Conservation (phyloP, 1,284 basidiomycete species). For the Coriolopsis trogii region DNA sequence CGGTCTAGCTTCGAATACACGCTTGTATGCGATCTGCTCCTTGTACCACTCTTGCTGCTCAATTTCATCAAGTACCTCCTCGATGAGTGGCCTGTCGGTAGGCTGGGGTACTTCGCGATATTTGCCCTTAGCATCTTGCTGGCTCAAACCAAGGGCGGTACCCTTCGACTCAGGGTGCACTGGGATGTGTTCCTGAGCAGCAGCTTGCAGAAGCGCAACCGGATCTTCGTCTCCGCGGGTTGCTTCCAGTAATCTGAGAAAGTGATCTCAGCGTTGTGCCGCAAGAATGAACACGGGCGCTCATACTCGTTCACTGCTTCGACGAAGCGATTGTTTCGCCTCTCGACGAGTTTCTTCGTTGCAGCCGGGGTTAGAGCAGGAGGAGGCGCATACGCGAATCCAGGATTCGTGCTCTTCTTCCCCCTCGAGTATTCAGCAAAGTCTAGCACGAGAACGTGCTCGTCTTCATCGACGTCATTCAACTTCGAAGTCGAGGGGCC, state of each 20-base stretch:
- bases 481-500: slow-evolving; percentile 15
- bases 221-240: slow-evolving; percentile 61
- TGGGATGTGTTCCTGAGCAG: slow-evolving; percentile 72
- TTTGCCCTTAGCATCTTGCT: slow-evolving; percentile 21
- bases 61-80: slow-evolving; percentile 61
- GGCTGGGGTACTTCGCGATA: slow-evolving; percentile 45
- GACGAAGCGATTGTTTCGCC: slow-evolving; percentile 68
- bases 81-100: slow-evolving; percentile 58
- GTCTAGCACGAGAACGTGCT: slow-evolving; percentile 76
- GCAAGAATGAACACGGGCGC: not conserved
- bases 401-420: slow-evolving; percentile 33
- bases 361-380: slow-evolving; percentile 58
- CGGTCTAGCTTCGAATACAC: slow-evolving; percentile 54
- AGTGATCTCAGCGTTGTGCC: not conserved
- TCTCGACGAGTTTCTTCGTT: slow-evolving; percentile 74
- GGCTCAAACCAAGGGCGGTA: slow-evolving; percentile 6
- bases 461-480: slow-evolving; percentile 40
- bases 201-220: slow-evolving; percentile 61
- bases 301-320: slow-evolving; percentile 75
- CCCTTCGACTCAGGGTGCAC: slow-evolving; percentile 50
- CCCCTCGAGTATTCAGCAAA: slow-evolving; percentile 63
- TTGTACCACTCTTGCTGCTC: slow-evolving; percentile 63
- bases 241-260: slow-evolving; percentile 61
- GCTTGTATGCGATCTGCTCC: slow-evolving; percentile 66
- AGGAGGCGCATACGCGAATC: slow-evolving; percentile 44